Conservation (phyloP, 2,329 filamentous ascomycete species). For the Fusarium nisikadoi region DNA sequence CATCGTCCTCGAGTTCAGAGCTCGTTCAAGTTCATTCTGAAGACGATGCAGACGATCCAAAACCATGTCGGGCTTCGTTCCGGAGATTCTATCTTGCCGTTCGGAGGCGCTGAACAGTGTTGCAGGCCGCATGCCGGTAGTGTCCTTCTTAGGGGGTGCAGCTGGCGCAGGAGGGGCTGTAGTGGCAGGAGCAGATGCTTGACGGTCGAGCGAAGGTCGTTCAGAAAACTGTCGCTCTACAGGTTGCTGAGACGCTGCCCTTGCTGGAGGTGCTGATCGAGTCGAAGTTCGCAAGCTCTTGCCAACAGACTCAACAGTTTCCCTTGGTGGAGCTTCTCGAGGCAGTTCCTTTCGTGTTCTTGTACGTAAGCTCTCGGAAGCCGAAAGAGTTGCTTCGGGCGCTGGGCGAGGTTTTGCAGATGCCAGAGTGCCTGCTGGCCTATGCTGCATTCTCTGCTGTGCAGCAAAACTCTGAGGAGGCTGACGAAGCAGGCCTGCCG, state of each 20-base stretch:
- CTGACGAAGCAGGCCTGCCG: constrained; percentile 60
- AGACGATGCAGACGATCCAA: constrained; percentile 65
- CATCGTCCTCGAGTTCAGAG: constrained; percentile 71
- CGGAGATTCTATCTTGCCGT: constrained; percentile 59
- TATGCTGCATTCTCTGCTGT: constrained; percentile 69
- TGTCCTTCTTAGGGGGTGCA: constrained; percentile 42
- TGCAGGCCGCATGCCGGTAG: constrained; percentile 51
- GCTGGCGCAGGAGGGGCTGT: constrained; percentile 39
- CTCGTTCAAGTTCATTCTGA: constrained; percentile 70
- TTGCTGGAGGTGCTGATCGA: constrained; percentile 44
- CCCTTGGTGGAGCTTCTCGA: constrained; percentile 38
- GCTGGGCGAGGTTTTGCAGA: constrained; percentile 42
- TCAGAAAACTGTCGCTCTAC: constrained; percentile 41
- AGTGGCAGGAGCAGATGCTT: constrained; percentile 37
- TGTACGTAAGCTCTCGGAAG: constrained; percentile 47
- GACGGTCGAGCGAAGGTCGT: constrained; percentile 41
- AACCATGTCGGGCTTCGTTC: constrained; percentile 67
- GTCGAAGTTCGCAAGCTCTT: constrained; percentile 46
- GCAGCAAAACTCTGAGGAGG: constrained; percentile 74
- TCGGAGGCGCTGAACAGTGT: constrained; percentile 68
- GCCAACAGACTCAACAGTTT: constrained; percentile 35
- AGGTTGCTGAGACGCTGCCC: constrained; percentile 44
- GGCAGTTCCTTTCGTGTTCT: constrained; percentile 45
- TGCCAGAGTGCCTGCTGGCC: constrained; percentile 49
- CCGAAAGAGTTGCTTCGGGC: constrained; percentile 37